Conservation (phyloP, 202 grass and related monocot genomes). For the Eragrostis tef region DNA sequence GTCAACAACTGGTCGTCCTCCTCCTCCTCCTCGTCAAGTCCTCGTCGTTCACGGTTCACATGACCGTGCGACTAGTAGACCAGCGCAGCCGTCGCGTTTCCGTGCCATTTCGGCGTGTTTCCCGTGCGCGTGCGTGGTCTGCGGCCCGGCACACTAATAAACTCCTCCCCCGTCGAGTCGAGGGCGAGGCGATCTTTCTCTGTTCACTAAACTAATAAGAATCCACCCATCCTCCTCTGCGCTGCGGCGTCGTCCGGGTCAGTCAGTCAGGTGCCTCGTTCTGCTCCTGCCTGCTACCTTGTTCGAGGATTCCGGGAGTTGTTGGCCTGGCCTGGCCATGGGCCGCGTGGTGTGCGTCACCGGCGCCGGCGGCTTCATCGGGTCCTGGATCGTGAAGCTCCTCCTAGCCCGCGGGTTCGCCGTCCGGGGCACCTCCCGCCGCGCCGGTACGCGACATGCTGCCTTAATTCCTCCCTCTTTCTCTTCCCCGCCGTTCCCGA, state of each 20-base stretch:
- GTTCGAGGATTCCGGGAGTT: not conserved
- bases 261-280: not conserved
- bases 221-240: not conserved
- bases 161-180: not conserved
- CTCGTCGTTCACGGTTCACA: conserved; percentile 7
- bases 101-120: conserved; percentile 20
- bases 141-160: not conserved
- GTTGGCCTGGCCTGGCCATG: conserved; percentile 39
- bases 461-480: not conserved
- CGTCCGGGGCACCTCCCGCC: conserved; percentile 67
- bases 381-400: conserved; percentile 74
- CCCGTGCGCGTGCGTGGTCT: not conserved
- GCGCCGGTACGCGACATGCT: conserved; percentile 38
- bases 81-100: not conserved
- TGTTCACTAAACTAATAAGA: not conserved
- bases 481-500: too few species aligned
- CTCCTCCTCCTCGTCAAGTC: conserved; percentile 24
- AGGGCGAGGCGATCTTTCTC: not conserved
- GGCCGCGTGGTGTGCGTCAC: conserved; percentile 64
- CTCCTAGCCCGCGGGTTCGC: conserved; percentile 62
- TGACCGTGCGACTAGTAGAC: not conserved
- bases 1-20: not conserved
- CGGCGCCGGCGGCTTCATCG: conserved; percentile 74
- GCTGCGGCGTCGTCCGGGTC: not conserved
- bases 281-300: too few species aligned